Base-by-base conservation (phyloP, 2,329 filamentous ascomycete species). In the Fusarium acutatum region DNA sequence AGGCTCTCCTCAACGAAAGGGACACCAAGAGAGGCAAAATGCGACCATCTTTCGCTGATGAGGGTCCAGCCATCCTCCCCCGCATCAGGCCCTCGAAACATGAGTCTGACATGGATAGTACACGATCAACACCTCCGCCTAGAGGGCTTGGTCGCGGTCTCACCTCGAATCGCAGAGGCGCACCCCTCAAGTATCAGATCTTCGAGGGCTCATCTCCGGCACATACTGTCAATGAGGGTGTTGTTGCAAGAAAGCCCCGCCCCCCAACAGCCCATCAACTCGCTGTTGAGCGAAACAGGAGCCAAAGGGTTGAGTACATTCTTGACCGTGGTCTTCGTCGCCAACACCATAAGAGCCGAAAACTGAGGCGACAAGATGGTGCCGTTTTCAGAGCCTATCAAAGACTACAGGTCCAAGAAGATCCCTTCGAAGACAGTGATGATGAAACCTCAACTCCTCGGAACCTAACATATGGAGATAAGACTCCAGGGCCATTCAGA, bases 221-320 rank as follows among this genome's bases (percentile, higher is more conserved):
- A 46, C 86, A 87, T 28, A 83, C 87, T 24, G 82, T 86, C 26
- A 84, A 88, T 20, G 90, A 91, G 64, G 86, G 86, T 20, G 85
- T 88, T n/a, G 83, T 86, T 41, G 84, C 86, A 26, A 84, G 89
- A 64, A 91, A 94, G 79, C 90, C 92, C 14, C 88, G 94, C 3
- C 93, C 93, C 6, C 89, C 94, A 1, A 96, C 94, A 0, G 92
- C 93, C 40, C 94, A 96, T 81, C 94, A 96, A 81, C 85, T 95
- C 43, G 93, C 93, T 1, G 92, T 96, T 3, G 93, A 95, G 80
- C 89, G 91, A 62, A 95, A 95, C 81, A 88, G 94, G 24, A 92
- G 90, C 69, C 90, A 94, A 77, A 90, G 93, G 11, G 93, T 96
- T n/a, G 92, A 95, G 77, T 92, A 95, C 77, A 93, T 94, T 58